Evolutionary conservation across 441 rosid genomes (phyloP).

Genomic region (Croton laevigatus): DNA sequence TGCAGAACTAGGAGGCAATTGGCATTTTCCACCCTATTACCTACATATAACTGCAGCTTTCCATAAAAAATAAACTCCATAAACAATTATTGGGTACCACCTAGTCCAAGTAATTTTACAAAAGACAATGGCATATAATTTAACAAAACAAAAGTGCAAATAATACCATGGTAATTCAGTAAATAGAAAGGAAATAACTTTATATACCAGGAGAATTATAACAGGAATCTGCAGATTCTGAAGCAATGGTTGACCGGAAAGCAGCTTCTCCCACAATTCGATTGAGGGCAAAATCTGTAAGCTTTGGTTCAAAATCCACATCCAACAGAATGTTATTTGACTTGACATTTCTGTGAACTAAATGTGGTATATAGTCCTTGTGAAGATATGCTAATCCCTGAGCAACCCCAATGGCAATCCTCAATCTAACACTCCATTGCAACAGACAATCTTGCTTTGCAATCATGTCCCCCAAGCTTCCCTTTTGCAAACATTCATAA

Average conservation of each 20-base stretch:
- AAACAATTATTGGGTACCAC: not conserved
- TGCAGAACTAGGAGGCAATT: not conserved
- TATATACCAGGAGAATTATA: constrained; percentile 82
- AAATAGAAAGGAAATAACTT: not conserved
- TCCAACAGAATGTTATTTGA: constrained; percentile 78
- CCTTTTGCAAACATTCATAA: constrained; percentile 72
- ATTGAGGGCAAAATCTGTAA: constrained; percentile 84
- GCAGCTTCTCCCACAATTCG: constrained; percentile 72
- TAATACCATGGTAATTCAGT: not conserved
- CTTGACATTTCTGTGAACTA: constrained; percentile 85
- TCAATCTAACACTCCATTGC: constrained; percentile 64
- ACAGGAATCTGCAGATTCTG: constrained; percentile 56
- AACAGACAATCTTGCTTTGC: constrained; percentile 51
- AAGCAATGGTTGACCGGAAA: constrained; percentile 55
- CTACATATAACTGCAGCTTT: not conserved
- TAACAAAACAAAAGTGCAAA: not conserved
- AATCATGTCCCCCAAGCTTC: constrained; percentile 72
- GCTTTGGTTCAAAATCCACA: constrained; percentile 68
- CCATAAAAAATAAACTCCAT: not conserved
- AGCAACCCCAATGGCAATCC: constrained; percentile 78
- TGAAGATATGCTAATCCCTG: constrained; percentile 85
- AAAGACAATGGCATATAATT: not conserved
- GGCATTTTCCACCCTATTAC: not conserved
- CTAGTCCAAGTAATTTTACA: not conserved
- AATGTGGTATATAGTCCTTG: constrained; percentile 62